These are phyloP conservation scores for Cutaneotrichosporon dermatis DNA, from an alignment of 1,284 basidiomycete species.

Conservation along the genomic window DNA sequence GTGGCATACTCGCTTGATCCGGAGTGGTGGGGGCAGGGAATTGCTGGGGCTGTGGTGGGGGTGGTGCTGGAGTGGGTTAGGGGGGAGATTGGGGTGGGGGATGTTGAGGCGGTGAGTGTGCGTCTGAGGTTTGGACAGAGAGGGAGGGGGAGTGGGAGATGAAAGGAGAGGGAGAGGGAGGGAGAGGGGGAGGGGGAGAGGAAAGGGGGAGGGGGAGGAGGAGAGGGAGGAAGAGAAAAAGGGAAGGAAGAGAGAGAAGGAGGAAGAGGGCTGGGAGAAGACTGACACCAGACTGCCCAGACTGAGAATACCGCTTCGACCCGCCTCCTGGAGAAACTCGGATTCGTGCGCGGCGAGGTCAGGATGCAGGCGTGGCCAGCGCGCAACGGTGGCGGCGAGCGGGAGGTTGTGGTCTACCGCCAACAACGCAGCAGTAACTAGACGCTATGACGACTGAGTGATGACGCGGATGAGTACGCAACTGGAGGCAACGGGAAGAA, in stretches of 20 bases:
- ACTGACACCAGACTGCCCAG: neutral
- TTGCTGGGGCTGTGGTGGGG: neutral
- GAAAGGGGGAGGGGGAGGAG: too few relatives aligned
- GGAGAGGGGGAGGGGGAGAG: neutral
- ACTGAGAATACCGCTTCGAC: neutral
- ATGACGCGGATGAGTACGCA: too few relatives aligned
- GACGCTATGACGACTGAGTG: too few relatives aligned
- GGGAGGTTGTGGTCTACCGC: neutral
- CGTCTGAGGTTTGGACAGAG: too few relatives aligned
- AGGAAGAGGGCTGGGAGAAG: too few relatives aligned
- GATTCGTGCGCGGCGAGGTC: neutral
- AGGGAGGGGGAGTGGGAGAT: too few relatives aligned
- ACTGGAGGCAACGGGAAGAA: too few relatives aligned
- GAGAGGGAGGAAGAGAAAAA: too few relatives aligned
- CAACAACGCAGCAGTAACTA: too few relatives aligned
- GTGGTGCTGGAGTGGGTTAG: neutral
- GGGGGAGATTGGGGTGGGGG: neutral
- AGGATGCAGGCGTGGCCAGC: neutral
- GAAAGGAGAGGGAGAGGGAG: too few relatives aligned
- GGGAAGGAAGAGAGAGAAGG: too few relatives aligned
- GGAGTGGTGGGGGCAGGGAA: neutral
- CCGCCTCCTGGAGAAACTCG: neutral
- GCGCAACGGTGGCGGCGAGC: neutral
- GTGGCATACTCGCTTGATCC: slow-evolving; percentile 2
- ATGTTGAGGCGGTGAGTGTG: neutral